These are phyloP conservation scores for Phaeosphaeriaceae sp. DNA, from an alignment of 2,329 filamentous ascomycete species.

Conservation along the genomic window DNA sequence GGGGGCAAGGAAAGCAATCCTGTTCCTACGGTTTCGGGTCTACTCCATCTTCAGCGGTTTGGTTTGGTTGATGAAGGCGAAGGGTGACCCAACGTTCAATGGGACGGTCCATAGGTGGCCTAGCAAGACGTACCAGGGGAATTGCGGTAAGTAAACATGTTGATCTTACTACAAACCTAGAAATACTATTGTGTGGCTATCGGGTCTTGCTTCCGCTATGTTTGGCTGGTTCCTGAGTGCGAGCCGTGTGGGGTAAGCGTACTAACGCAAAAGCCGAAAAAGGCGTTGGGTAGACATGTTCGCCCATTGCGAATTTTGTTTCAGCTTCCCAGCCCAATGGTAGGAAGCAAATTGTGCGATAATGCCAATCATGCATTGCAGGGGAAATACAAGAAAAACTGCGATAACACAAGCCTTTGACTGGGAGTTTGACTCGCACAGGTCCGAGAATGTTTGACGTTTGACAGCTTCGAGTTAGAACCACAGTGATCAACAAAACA, in stretches of 20 bases:
- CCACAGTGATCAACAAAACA: neutral
- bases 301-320: neutral
- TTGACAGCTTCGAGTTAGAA: slow-evolving; percentile 2
- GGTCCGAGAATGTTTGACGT: too few relatives aligned
- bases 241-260: slow-evolving; percentile 2
- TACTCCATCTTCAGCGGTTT: neutral
- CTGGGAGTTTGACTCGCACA: too few relatives aligned
- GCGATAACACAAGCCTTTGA: neutral
- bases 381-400: neutral
- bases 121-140: neutral
- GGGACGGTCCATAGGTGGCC: neutral
- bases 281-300: too few relatives aligned
- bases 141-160: slow-evolving; percentile 1
- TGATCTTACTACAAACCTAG: neutral
- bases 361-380: neutral
- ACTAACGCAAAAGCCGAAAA: neutral
- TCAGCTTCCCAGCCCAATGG: neutral
- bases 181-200: neutral
- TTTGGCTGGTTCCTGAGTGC: neutral
- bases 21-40: neutral
- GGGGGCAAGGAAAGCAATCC: neutral
- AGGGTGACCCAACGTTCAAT: too few relatives aligned
- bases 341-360: too few relatives aligned
- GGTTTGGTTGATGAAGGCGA: too few relatives aligned
- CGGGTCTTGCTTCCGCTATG: neutral